These are phyloP conservation scores for Fragilaria radians DNA, from an alignment of 108 stramenopile genomes.

Conservation along the genomic window DNA sequence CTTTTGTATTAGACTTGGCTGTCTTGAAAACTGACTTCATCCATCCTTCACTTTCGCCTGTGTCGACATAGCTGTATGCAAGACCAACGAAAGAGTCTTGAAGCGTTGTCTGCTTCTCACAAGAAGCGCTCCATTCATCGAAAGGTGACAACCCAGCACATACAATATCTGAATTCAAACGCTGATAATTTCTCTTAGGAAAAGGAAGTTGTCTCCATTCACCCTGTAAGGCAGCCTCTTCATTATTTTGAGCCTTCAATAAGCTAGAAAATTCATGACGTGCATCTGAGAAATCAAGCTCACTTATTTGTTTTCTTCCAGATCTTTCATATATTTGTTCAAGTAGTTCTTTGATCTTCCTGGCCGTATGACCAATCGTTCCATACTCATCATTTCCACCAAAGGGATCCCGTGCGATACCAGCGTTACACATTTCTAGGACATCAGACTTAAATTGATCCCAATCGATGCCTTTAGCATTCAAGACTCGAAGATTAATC, in stretches of 20 bases:
- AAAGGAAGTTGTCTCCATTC: slow-evolving; percentile 61
- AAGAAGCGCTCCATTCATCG: slow-evolving; percentile 71
- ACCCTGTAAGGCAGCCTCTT: slow-evolving; percentile 69
- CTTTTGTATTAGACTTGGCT: slow-evolving; percentile 7
- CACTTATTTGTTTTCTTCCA: slow-evolving; percentile 39
- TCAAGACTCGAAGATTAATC: slow-evolving; percentile 18
- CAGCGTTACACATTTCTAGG: slow-evolving; percentile 62
- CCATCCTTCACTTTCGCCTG: slow-evolving; percentile 80
- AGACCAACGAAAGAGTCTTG: slow-evolving; percentile 74
- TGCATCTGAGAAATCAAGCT: slow-evolving; percentile 56
- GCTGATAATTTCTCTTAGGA: slow-evolving; percentile 69
- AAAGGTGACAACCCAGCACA: slow-evolving; percentile 72
- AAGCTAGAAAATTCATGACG: slow-evolving; percentile 38
- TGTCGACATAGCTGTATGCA: slow-evolving; percentile 74
- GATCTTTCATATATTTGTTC: slow-evolving; percentile 55
- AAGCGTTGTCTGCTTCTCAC: slow-evolving; percentile 66
- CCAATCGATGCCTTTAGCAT: slow-evolving; percentile 69
- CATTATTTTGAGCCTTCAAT: slow-evolving; percentile 41
- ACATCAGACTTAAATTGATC: slow-evolving; percentile 60
- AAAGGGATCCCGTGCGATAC: slow-evolving; percentile 36
- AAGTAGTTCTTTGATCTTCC: slow-evolving; percentile 56
- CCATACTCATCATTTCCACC: slow-evolving; percentile 14
- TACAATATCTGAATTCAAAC: slow-evolving; percentile 53
- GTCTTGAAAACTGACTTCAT: slow-evolving; percentile 69
- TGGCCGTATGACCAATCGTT: slow-evolving; percentile 43